Evolutionary conservation across 192 early-diverging fungal genomes (phyloP).

Genomic region (Obelidium mucronatum): DNA sequence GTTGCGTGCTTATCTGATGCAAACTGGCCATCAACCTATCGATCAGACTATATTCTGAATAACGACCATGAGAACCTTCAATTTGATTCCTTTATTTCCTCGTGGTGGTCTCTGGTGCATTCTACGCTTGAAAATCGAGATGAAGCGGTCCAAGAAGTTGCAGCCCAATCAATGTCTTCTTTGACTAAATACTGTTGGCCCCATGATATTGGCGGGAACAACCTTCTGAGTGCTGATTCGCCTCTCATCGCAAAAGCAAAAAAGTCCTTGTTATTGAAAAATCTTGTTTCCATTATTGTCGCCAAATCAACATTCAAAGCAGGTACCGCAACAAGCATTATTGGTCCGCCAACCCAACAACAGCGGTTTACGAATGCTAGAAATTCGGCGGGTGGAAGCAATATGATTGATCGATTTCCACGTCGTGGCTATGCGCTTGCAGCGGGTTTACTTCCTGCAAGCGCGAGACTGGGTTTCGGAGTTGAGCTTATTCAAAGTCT

Average conservation of each 20-base stretch:
- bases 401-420: conserved; percentile 48
- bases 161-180: conserved; percentile 30
- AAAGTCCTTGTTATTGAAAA: background rate
- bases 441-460: conserved; percentile 60
- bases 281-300: background rate
- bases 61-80: conserved; percentile 32
- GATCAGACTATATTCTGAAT: background rate
- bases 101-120: conserved; percentile 62
- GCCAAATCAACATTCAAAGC: background rate
- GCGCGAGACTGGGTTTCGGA: conserved; percentile 22
- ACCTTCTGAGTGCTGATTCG: background rate
- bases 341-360: no score
- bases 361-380: background rate
- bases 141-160: conserved; percentile 63
- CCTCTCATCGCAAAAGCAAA: background rate
- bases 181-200: conserved; percentile 28
- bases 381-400: background rate
- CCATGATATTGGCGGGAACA: background rate
- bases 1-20: conserved; percentile 57
- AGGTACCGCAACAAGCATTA: background rate
- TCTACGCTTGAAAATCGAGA: conserved; percentile 70
- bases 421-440: conserved; percentile 72
- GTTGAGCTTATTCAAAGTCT: conserved; percentile 37
- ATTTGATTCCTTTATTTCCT: conserved; percentile 3
- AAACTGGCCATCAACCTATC: conserved; percentile 36